Base-by-base conservation (phyloP, 2,329 filamentous ascomycete genomes). In the Didymella pomorum region DNA sequence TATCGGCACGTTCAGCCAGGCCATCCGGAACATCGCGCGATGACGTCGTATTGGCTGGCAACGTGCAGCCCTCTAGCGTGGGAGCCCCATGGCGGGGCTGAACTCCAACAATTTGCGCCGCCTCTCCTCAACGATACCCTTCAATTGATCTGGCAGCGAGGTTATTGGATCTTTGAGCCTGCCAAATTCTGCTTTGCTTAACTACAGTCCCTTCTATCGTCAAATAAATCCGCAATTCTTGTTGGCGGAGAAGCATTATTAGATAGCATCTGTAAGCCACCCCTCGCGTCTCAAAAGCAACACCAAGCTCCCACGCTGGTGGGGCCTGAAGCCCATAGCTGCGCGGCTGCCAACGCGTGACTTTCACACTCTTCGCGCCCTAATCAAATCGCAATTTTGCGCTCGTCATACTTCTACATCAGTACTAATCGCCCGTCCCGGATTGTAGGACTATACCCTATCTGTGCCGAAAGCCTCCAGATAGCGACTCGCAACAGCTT, bases 191-290 rank as follows among this genome's bases (percentile, higher is more conserved):
- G 9, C 21, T 31, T 29, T 18, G n/a, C 3, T 18, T 43, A 2
- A 5, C 35, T 18, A 18, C 46, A 16, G 4, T 18, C 11, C 14
- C 21, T 28, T 18, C 16, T n/a, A 14, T 20, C 39, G 18, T 18
- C 29, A 35, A 7, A 4, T 20, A 5, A 42, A 29, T 28, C 21
- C 42, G 44, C 39, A 25, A 21, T 26, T 37, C 33, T 11, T 26
- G 43, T 39, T 26, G 21, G n/a, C 9, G 16, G 9, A 37, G 29
- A 28, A 49, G 39, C 52, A 25, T 53, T 42, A 21, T 42, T 46
- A 42, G 35, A 50, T 26, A 53, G 49, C 43, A 52, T 54, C 52
- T 56, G 58, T 60, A 56, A 60, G 52, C 33, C 26, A 20, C 52
- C 25, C 48, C 12, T 28, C 47, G 8, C 25, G 14, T 43, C 33